Base-by-base conservation (phyloP, 1,284 basidiomycete species). In the Apiotrichum porosum region DNA sequence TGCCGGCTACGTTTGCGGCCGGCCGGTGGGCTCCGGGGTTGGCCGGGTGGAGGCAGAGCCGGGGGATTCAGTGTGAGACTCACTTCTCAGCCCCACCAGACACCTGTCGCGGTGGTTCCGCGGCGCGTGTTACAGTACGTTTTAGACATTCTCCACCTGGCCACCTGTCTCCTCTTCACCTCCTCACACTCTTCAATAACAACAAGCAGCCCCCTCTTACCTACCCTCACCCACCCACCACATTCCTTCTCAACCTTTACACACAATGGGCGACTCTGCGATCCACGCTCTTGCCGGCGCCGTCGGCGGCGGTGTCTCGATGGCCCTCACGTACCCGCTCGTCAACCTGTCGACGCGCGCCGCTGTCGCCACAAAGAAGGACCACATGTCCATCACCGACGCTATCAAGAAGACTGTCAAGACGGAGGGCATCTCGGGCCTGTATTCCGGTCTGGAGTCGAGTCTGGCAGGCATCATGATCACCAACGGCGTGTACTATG, bases 341-440 rank as follows among this genome's bases (percentile, higher is more conserved):
- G 84, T 97, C 56, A 88, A 91, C 68, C 77, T 97, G 30, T 93
- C 89, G 4, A 97, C 92, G 1, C 82, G 93, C 40, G 90, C 92
- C 2, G 93, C 93, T 9, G 90, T 97, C 8, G 85, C 91, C 61
- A 85, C 85, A 1, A 88, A 84, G 75, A 85, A 81, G 53, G 60
- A 63, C 34, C 14, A 58, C 57, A 36, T 53, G 60, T 61, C 59
- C 37, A 35, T 71, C 24, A 45, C 55, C 9, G 44, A 68, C 30
- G 70, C 70, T 5, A 76, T 93, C 28, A 58, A 83, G 38, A 85
- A 88, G 68, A 85, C 87, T 53, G 74, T 94, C 66, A 83, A 85
- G 69, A 80, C 83, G 30, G 93, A 98, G 74, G 95, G 95, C 19
- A 59, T 92, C 18, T 60, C 79, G 0, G 92, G 90, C 2, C 76